These are phyloP conservation scores for Penicillium olsonii DNA, from an alignment of 2,329 filamentous ascomycete species.

Conservation along the genomic window DNA sequence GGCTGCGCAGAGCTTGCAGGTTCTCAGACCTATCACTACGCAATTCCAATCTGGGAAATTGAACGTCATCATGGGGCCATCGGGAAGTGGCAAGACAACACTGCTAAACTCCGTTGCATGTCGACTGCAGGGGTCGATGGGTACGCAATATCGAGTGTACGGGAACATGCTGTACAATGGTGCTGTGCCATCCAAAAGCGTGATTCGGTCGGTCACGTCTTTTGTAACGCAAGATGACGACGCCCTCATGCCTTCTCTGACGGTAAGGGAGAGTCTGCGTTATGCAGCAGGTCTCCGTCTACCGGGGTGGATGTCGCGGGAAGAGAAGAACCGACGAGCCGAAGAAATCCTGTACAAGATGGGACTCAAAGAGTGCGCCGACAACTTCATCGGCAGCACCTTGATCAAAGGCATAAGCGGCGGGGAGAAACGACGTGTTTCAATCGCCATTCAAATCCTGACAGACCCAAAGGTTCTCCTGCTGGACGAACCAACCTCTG, in stretches of 20 bases:
- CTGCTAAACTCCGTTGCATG: conserved; percentile 72
- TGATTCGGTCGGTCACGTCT: conserved; percentile 71
- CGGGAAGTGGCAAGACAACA: conserved; percentile 74
- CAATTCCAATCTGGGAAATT: conserved; percentile 68
- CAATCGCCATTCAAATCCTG: conserved; percentile 75
- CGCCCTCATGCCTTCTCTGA: conserved; percentile 70
- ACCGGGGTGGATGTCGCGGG: conserved; percentile 68
- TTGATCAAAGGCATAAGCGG: conserved; percentile 76
- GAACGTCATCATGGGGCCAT: conserved; percentile 80
- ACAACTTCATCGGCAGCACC: conserved; percentile 72
- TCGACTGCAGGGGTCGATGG: conserved; percentile 62
- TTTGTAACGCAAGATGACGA: conserved; percentile 81
- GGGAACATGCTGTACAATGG: conserved; percentile 72
- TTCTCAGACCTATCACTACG: conserved; percentile 67
- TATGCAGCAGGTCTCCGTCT: conserved; percentile 72
- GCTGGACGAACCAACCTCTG: conserved; percentile 75
- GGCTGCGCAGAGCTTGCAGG: conserved; percentile 44
- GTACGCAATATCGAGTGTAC: conserved; percentile 62
- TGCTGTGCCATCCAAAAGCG: conserved; percentile 65
- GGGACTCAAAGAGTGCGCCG: conserved; percentile 75
- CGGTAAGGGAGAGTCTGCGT: conserved; percentile 71
- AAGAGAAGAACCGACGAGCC: conserved; percentile 67
- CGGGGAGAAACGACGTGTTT: conserved; percentile 75
- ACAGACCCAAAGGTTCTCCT: conserved; percentile 73
- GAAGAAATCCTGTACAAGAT: conserved; percentile 73